phyloP scores from a whole-genome alignment of 305 asterid species.

The Fraxinus paxiana region DNA sequence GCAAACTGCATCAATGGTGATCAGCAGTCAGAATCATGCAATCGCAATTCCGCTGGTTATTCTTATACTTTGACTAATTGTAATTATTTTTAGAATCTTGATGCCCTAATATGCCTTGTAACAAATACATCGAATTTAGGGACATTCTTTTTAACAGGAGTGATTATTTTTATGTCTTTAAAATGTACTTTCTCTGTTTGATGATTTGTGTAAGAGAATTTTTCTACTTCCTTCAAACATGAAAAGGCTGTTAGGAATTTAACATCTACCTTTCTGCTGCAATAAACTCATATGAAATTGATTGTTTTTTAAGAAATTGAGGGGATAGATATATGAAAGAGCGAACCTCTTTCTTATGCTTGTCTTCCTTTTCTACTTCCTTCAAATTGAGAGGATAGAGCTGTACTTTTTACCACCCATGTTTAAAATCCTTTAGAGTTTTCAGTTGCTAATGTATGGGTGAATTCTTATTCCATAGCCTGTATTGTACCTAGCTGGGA shows the following conservation, averaged over 20 bases:
- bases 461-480: not conserved
- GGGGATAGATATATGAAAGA: not conserved
- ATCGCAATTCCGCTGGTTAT: not conserved
- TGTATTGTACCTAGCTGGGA: not conserved
- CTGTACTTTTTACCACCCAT: not conserved
- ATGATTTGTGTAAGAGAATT: not conserved
- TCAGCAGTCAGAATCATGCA: not conserved
- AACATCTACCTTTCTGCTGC: not conserved
- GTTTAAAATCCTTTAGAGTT: not conserved
- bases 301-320: not conserved
- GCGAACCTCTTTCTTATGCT: not conserved
- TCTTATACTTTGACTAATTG: not conserved
- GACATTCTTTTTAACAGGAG: not conserved
- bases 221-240: not conserved
- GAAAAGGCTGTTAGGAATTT: not conserved
- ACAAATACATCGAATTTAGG: not conserved
- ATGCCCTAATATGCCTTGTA: not conserved
- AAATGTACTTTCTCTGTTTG: not conserved
- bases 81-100: not conserved
- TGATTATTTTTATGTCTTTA: not conserved
- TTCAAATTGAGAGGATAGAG: not conserved
- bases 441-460: not conserved
- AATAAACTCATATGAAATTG: not conserved
- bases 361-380: not conserved
- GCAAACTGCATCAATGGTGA: not conserved